Percentiles rank a stretch among this genome's conserved stretches.
Conservation (phyloP, 2,329 filamentous ascomycete species). For the Xylariaceae sp. region DNA sequence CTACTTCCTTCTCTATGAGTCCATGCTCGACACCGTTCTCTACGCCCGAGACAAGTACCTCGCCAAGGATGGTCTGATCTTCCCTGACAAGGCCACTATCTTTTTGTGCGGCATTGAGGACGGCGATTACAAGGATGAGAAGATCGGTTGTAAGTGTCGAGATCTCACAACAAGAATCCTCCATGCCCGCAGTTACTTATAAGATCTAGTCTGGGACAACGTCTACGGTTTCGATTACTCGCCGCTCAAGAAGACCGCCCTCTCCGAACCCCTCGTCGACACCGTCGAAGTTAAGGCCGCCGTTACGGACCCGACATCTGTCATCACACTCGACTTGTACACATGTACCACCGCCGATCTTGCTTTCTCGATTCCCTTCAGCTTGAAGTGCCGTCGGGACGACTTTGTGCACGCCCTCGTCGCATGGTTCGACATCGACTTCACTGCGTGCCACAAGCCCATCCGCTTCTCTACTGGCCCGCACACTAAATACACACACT, state of each 20-base stretch:
- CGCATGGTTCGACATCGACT: constrained; percentile 99
- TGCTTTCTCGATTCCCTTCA: constrained; percentile 74
- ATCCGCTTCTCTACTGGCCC: constrained; percentile 95
- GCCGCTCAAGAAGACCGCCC: constrained; percentile 85
- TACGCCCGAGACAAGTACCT: constrained; percentile 95
- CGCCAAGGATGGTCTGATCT: constrained; percentile 80
- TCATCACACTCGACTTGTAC: constrained; percentile 90
- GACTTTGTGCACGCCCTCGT: constrained; percentile 97
- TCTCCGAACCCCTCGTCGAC: constrained; percentile 94
- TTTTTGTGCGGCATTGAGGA: constrained; percentile 97
- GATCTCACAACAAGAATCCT: background rate
- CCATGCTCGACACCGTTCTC: constrained; percentile 96
- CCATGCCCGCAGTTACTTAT: constrained; percentile 22
- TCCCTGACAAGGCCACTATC: constrained; percentile 98
- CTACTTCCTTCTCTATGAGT: constrained; percentile 97
- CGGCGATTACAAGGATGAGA: constrained; percentile 99
- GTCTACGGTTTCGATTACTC: constrained; percentile 98
- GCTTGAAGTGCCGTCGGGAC: constrained; percentile 70
- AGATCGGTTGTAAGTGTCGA: constrained; percentile 82
- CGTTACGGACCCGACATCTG: constrained; percentile 80
- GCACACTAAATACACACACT: constrained; percentile 98
- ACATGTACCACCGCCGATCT: constrained; percentile 80
- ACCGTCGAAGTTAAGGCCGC: constrained; percentile 97
- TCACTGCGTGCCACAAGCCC: constrained; percentile 96
- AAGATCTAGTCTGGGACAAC: constrained; percentile 84